Base-by-base conservation (phyloP, 2,329 filamentous ascomycete species). In the Beauveria caledonica region DNA sequence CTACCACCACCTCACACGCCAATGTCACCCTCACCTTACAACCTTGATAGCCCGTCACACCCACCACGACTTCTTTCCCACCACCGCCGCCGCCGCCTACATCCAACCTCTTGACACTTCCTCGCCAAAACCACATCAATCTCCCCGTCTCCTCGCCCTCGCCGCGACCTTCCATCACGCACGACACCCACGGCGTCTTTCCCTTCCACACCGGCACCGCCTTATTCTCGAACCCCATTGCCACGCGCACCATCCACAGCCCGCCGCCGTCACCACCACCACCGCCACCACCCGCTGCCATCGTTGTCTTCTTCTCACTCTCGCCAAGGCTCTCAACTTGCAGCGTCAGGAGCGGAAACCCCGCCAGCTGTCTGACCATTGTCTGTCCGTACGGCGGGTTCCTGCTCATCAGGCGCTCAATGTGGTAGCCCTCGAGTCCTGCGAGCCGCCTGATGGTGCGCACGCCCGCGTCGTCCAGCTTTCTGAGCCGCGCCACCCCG, bases 1-100 rank as follows among this genome's bases (percentile, higher is more conserved):
- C 85, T 3, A 86, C 90, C 66, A 97, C 88, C 48, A 91, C 87
- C 73, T 97, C 93, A 65, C 92, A 97, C 71, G 90, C 89, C 53
- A 92, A 84, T 62, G 86, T 90, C 25, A 79, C 79, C 39, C 94
- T 81, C 3, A 79, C 74, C 60, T 87, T 82, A 19, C 82, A 80
- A 0, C 77, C 70, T 5, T 75, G 75, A 1, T 72, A 79, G 21
- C 91, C 69, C 0, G 81, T 74, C 1, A 86, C 81, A 0, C 67
- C 21, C 74, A 81, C 63, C 88, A 87, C 80, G 25, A 78, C 67
- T 7, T 77, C 76, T 29, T 87, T 82, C 0, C 80, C 81, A 5
- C 40, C 27, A 11, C 3, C 44, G 3, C 17, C 36, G 5, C 25
- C 40, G 5, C 7, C 42, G 9, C 11, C 21, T 3, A 29, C 11